These are phyloP conservation scores for Leptographium procerum DNA, from an alignment of 2,329 filamentous ascomycete species.

Conservation along the genomic window DNA sequence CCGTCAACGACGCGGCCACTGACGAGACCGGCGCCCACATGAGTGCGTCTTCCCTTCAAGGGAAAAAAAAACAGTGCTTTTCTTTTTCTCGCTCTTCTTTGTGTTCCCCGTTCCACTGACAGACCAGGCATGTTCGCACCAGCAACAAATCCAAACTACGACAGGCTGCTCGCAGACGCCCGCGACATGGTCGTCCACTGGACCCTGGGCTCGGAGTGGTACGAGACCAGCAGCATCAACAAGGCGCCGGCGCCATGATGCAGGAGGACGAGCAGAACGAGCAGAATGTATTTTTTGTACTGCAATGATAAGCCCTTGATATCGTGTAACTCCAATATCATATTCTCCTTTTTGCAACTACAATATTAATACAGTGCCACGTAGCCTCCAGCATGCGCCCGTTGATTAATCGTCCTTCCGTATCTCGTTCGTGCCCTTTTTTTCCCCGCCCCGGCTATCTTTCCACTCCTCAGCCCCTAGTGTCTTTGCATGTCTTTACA, in stretches of 20 bases:
- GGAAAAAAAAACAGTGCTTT: no score
- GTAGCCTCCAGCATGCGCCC: neutral
- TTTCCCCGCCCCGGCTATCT: no score
- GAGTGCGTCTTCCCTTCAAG: conserved; percentile 40
- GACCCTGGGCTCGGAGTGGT: conserved; percentile 55
- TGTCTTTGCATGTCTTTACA: no score
- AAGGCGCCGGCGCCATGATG: neutral
- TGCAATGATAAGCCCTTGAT: neutral
- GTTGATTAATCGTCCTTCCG: no score
- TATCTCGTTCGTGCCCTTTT: neutral
- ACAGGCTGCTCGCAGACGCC: conserved; percentile 53
- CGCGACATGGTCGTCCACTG: conserved; percentile 54
- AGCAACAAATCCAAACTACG: conserved; percentile 61
- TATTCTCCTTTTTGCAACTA: neutral
- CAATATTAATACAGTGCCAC: neutral
- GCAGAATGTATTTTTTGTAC: neutral
- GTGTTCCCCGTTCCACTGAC: conserved; percentile 8
- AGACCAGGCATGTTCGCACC: conserved; percentile 60
- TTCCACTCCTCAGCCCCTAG: no score
- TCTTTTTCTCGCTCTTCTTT: neutral
- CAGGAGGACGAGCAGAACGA: no score
- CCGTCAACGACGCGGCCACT: conserved; percentile 64
- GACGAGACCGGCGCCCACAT: conserved; percentile 79
- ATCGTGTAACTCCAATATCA: neutral
- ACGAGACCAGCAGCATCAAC: conserved; percentile 35